A percentile compares a stretch with the other conserved stretches of the same genome.
These are phyloP conservation scores for Hordeum marinum DNA, from an alignment of 176 grass and related monocot species.

Conservation along the genomic window DNA sequence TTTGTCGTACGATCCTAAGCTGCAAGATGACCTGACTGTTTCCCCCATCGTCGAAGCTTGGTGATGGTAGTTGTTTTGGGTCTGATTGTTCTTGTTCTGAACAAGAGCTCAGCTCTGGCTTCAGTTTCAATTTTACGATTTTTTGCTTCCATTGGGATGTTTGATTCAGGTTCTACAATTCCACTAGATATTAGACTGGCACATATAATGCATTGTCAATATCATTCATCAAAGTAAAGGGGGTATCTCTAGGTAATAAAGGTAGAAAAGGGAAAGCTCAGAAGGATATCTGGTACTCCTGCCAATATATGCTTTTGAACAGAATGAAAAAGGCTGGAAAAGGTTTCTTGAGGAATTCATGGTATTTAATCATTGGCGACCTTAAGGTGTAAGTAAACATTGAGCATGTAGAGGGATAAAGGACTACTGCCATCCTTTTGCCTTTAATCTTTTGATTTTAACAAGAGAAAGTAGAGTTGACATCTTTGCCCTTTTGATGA, in stretches of 20 bases:
- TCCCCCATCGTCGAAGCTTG: not conserved
- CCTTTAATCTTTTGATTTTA: not conserved
- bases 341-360: not conserved
- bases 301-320: not conserved
- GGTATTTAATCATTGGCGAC: not conserved
- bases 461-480: conserved; percentile 1
- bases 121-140: not conserved
- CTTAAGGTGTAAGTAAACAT: not conserved
- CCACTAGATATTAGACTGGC: not conserved
- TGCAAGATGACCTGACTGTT: not conserved
- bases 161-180: not conserved
- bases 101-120: not conserved
- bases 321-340: conserved; percentile 2
- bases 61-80: not conserved
- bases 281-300: conserved; percentile 9
- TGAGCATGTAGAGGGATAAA: not conserved
- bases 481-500: not conserved
- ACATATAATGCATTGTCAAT: not conserved
- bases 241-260: not conserved
- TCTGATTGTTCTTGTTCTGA: not conserved
- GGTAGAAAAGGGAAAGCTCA: not conserved
- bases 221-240: not conserved
- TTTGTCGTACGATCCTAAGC: not conserved
- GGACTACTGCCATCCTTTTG: not conserved
- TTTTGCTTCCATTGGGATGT: not conserved